A percentile compares a stretch with the other conserved stretches of the same genome.
Evolutionary conservation across 1,139 yeast species (phyloP).

Genomic region (Sugiyamaella castrensis): DNA sequence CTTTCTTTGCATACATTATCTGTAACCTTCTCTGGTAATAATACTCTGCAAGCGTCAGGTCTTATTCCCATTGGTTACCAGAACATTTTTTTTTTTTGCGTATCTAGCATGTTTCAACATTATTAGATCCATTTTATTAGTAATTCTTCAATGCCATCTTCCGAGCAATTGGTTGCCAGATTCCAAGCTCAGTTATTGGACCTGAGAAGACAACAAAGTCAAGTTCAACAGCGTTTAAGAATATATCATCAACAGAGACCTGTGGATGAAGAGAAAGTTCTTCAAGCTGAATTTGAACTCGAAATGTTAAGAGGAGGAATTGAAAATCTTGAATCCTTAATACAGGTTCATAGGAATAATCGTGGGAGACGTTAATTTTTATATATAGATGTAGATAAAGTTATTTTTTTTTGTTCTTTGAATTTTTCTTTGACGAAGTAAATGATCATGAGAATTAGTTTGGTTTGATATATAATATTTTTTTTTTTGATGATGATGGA

Average conservation of each 20-base stretch:
- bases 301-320: conserved; percentile 26
- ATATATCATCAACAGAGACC: conserved; percentile 8
- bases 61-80: no score
- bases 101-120: no score
- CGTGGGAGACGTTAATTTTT: conserved; percentile 1
- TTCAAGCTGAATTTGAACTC: conserved; percentile 22
- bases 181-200: conserved; percentile 13
- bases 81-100: no score
- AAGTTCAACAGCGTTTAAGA: conserved; percentile 5
- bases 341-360: conserved; percentile 9
- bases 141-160: conserved; percentile 2
- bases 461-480: neutral
- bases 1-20: no score
- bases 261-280: conserved; percentile 15
- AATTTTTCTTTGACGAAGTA: no score
- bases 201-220: conserved; percentile 11
- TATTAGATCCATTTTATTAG: no score
- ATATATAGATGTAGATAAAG: no score
- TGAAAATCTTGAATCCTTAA: conserved; percentile 19
- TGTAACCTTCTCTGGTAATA: no score
- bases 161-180: conserved; percentile 9
- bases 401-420: no score
- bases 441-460: neutral
- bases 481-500: neutral
- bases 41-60: no score